phyloP scores from a whole-genome alignment of 768 basidiomycete genomes.

The Clitopilus hobsonii region DNA sequence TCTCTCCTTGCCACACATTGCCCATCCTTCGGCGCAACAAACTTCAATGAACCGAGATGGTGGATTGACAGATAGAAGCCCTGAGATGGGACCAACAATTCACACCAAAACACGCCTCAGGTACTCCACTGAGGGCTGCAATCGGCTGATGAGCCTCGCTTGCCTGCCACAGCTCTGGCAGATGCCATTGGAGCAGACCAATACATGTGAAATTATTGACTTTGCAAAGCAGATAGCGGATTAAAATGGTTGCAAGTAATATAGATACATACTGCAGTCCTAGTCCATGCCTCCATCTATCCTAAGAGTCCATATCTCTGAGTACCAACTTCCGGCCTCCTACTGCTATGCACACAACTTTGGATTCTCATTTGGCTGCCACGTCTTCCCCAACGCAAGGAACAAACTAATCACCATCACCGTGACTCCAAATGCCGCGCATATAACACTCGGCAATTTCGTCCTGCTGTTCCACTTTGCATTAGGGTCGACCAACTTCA shows the following conservation, averaged over 20 bases:
- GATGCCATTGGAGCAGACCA: no score
- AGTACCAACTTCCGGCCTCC: no score
- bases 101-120: no score
- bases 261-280: neutral
- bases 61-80: no score
- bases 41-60: no score
- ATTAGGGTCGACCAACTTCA: conserved; percentile 59
- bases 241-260: no score
- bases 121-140: no score
- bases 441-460: conserved; percentile 72
- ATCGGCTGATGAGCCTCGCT: no score
- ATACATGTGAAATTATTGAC: neutral
- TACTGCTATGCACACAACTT: conserved; percentile 61
- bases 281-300: neutral
- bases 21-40: no score
- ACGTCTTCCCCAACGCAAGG: conserved; percentile 74
- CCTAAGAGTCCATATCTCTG: neutral
- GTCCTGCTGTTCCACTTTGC: conserved; percentile 63
- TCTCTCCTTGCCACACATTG: no score
- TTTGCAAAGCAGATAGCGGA: neutral
- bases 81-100: no score
- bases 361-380: conserved; percentile 65
- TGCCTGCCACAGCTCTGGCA: no score
- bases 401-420: conserved; percentile 78
- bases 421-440: conserved; percentile 67